Percentiles rank a stretch among this genome's conserved stretches.
Conservation (phyloP, 2,329 filamentous ascomycete species). For the Colletotrichum sidae region DNA sequence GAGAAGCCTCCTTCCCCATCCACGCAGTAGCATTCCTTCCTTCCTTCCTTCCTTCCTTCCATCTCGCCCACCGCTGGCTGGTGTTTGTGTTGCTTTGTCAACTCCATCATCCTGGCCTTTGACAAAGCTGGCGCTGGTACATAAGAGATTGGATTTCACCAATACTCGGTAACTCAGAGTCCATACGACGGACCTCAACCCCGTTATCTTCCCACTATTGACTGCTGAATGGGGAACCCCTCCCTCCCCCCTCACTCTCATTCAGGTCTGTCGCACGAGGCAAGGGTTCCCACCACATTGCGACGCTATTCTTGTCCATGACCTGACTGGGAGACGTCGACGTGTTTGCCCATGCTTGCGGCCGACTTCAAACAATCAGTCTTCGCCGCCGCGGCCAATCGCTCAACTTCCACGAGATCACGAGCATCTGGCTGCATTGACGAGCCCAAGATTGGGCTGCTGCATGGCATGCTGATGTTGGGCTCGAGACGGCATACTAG, state of each 20-base stretch:
- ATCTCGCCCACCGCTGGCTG: neutral
- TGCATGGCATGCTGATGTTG: too few relatives aligned
- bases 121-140: constrained; percentile 1
- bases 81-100: neutral
- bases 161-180: too few relatives aligned
- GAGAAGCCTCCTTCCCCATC: neutral
- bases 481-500: too few relatives aligned
- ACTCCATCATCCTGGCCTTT: constrained; percentile 8
- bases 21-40: too few relatives aligned
- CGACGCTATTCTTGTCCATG: constrained; percentile 23
- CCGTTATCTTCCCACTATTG: neutral
- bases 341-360: constrained; percentile 23
- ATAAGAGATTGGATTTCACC: too few relatives aligned
- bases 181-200: neutral
- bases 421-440: constrained; percentile 15
- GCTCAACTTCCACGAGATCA: constrained; percentile 15
- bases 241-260: neutral
- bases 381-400: constrained; percentile 6
- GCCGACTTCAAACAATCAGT: constrained; percentile 12
- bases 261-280: constrained; percentile 21
- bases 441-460: constrained; percentile 5
- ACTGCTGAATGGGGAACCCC: neutral
- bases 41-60: constrained; percentile 7
- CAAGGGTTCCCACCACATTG: constrained; percentile 17
- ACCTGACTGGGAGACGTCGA: constrained; percentile 8